Conservation (phyloP, 177 flowering plant species). For the Vitis hybrid region DNA sequence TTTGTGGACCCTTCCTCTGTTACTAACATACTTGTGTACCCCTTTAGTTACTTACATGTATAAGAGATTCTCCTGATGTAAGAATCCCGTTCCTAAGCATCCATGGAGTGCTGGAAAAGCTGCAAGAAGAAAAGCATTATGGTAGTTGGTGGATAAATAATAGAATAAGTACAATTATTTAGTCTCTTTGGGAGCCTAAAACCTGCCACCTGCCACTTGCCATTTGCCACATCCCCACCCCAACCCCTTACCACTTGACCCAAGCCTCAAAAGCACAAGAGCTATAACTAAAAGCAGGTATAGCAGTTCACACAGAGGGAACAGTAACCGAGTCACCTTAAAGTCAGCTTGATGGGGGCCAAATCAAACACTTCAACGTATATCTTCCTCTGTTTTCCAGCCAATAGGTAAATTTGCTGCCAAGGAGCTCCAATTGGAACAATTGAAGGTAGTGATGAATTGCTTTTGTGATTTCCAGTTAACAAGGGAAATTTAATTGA, state of each 20-base stretch:
- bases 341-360: slow-evolving; percentile 72
- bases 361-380: slow-evolving; percentile 75
- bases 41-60: slow-evolving; percentile 51
- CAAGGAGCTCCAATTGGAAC: slow-evolving; percentile 96
- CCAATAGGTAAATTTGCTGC: slow-evolving; percentile 81
- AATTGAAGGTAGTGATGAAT: slow-evolving; percentile 45
- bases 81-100: slow-evolving; percentile 58
- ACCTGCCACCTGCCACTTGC: no score
- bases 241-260: no score
- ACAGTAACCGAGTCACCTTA: slow-evolving; percentile 52
- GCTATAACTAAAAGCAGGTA: not conserved
- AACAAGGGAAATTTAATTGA: slow-evolving; percentile 16
- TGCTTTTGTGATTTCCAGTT: slow-evolving; percentile 17
- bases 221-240: no score
- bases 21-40: not conserved
- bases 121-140: slow-evolving; percentile 25
- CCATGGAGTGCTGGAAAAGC: slow-evolving; percentile 98
- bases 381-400: slow-evolving; percentile 75
- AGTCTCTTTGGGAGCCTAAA: no score
- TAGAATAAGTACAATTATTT: not conserved
- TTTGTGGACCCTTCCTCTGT: not conserved
- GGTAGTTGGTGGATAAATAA: not conserved
- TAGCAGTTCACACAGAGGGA: not conserved
- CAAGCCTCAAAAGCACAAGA: no score
- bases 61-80: slow-evolving; percentile 62